Evolutionary conservation across 176 grass and related monocot species (phyloP).

Genomic region (Triticum urartu): DNA sequence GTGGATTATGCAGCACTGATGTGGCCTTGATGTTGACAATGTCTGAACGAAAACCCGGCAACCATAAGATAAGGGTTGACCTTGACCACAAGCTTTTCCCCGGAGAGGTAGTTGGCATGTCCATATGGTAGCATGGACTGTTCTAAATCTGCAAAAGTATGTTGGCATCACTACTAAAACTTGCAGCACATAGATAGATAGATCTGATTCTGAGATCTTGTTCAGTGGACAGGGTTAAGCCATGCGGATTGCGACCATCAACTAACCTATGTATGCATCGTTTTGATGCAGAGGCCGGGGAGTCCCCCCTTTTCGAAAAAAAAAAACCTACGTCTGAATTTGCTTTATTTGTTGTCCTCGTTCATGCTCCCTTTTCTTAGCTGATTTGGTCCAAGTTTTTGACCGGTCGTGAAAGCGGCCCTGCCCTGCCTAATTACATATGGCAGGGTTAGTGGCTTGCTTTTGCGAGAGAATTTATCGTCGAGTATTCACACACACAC

Average conservation of each 20-base stretch:
- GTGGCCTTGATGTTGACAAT: conserved; percentile 43
- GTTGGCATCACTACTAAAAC: conserved; percentile 32
- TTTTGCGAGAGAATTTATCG: neutral
- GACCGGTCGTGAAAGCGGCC: neutral
- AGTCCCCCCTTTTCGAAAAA: too few relatives aligned
- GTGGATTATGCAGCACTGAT: conserved; percentile 25
- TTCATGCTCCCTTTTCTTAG: neutral
- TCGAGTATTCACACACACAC: neutral
- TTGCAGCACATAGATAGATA: neutral
- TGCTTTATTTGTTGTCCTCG: neutral
- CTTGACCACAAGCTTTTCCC: conserved; percentile 46
- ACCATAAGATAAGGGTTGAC: conserved; percentile 46
- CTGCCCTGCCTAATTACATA: neutral
- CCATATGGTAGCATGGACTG: conserved; percentile 35
- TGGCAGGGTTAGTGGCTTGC: neutral
- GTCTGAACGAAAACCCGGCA: conserved; percentile 43
- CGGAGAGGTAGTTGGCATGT: conserved; percentile 44
- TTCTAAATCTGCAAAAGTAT: conserved; percentile 35
- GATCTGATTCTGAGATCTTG: conserved; percentile 32
- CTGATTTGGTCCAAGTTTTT: conserved; percentile 23
- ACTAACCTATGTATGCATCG: neutral
- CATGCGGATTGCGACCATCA: conserved; percentile 12
- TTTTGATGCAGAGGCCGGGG: too few relatives aligned
- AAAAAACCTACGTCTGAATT: neutral
- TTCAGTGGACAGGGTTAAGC: conserved; percentile 37